phyloP scores from a whole-genome alignment of 78 protist species.

The Protostelium mycophagum region DNA sequence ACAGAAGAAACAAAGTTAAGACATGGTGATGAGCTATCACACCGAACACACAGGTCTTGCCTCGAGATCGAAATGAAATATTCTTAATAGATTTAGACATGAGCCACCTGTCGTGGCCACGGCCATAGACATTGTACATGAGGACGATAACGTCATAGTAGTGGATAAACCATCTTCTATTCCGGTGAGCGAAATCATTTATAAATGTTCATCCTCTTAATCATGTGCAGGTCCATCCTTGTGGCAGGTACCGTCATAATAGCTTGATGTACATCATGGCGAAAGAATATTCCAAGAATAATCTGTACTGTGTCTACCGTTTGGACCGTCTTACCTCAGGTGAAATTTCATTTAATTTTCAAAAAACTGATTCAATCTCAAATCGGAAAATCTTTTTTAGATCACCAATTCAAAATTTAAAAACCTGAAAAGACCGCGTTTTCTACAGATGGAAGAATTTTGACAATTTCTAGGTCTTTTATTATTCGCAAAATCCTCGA shows the following conservation, averaged over 20 bases:
- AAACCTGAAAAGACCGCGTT: neutral
- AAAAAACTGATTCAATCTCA: too few relatives aligned
- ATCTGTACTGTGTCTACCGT: constrained; percentile 63
- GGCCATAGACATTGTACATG: constrained; percentile 6
- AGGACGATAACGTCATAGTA: constrained; percentile 56
- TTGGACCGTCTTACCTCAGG: constrained; percentile 83
- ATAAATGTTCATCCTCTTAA: neutral
- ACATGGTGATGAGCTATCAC: neutral
- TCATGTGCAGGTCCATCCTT: constrained; percentile 58
- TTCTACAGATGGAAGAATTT: too few relatives aligned
- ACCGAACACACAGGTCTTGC: neutral
- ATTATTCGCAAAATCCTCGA: neutral
- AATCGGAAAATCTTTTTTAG: too few relatives aligned
- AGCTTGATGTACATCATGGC: constrained; percentile 60
- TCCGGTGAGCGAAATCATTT: constrained; percentile 25
- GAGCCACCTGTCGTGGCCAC: neutral
- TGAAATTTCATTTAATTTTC: too few relatives aligned
- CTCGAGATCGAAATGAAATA: too few relatives aligned
- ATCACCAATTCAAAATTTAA: neutral
- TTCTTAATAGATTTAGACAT: neutral
- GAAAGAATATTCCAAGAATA: constrained; percentile 10
- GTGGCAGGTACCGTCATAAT: constrained; percentile 78
- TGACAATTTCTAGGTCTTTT: neutral
- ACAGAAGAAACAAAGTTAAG: neutral
- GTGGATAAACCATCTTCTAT: constrained; percentile 79